Evolutionary conservation across 257 asterid genomes (phyloP).

Genomic region (Fraxinus quadrangulata): DNA sequence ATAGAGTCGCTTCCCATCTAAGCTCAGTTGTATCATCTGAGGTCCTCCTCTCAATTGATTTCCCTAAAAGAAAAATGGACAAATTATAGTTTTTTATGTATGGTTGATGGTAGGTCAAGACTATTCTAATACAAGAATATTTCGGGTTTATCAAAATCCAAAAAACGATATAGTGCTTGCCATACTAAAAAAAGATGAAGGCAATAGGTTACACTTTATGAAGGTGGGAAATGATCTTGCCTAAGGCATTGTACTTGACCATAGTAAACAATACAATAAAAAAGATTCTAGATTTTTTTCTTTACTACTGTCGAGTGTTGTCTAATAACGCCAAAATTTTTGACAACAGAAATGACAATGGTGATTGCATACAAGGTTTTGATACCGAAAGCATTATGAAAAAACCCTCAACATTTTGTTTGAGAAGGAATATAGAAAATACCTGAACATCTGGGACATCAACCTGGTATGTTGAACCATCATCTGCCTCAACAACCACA

Average conservation of each 20-base stretch:
- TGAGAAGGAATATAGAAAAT: not conserved
- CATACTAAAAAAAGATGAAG: not conserved
- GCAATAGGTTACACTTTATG: not conserved
- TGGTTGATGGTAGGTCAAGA: not conserved
- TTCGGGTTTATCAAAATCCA: not conserved
- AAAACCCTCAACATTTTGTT: not conserved
- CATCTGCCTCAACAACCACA: conserved; percentile 74
- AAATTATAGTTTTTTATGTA: not conserved
- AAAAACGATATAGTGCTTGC: not conserved
- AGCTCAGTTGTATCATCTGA: conserved; percentile 96
- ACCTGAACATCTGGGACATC: conserved; percentile 85
- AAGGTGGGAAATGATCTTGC: not conserved
- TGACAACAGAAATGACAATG: not conserved
- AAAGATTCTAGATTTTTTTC: no score
- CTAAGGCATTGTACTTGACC: not conserved
- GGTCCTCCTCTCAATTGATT: conserved; percentile 87
- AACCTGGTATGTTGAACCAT: conserved; percentile 71
- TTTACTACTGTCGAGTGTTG: no score
- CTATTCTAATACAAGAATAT: not conserved
- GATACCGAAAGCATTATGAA: not conserved
- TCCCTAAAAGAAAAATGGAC: conserved; percentile 40
- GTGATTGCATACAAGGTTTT: not conserved
- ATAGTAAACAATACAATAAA: not conserved
- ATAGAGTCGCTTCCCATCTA: conserved; percentile 85
- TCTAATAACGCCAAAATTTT: no score